Conservation (phyloP, 257 asterid species). For the Ocimum tenuiflorum region DNA sequence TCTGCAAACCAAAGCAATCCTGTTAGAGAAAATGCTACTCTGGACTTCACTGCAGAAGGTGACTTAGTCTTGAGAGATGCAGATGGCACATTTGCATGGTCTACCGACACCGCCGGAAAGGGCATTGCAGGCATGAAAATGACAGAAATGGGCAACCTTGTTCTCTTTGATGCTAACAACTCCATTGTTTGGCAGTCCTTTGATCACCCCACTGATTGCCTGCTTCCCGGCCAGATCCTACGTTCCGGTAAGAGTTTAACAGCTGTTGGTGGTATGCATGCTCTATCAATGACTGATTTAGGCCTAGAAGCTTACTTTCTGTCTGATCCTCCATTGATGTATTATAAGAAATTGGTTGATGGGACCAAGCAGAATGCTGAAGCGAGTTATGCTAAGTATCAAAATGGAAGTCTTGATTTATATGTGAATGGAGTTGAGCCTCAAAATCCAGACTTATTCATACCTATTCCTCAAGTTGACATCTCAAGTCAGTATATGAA, state of each 20-base stretch:
- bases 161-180: not conserved
- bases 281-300: not conserved
- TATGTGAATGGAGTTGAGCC: slow-evolving; percentile 6
- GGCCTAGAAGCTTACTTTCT: not conserved
- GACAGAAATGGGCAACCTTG: not conserved
- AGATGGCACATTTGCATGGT: not conserved
- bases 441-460: not conserved
- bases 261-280: not conserved
- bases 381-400: slow-evolving; percentile 26
- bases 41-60: not conserved
- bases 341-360: too few relatives aligned
- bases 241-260: not conserved
- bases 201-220: too few relatives aligned
- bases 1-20: not conserved
- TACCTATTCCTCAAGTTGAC: slow-evolving; percentile 9
- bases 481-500: slow-evolving; percentile 42
- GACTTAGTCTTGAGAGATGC: not conserved
- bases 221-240: not conserved
- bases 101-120: not conserved
- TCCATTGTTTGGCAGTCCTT: too few relatives aligned
- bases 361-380: not conserved
- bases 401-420: slow-evolving; percentile 35
- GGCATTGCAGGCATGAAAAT: not conserved
- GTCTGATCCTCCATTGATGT: not conserved
- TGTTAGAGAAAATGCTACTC: too few relatives aligned